A percentile compares a stretch with the other conserved stretches of the same genome.
These are phyloP conservation scores for Opeltia flavorubescens DNA, from an alignment of 495 filamentous ascomycete genomes.

Conservation along the genomic window DNA sequence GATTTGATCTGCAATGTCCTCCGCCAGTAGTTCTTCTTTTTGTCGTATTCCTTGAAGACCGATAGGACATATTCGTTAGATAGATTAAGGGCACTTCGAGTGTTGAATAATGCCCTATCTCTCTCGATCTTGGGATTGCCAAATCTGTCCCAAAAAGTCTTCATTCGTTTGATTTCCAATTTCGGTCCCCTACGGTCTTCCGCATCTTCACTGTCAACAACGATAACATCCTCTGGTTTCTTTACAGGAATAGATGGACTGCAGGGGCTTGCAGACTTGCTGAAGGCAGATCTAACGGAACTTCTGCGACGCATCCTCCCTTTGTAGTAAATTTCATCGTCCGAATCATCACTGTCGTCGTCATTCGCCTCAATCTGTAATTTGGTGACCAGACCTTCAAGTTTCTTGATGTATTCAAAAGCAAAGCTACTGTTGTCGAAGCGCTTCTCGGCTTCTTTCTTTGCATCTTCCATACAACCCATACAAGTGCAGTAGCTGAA, in stretches of 20 bases:
- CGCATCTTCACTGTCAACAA: not conserved
- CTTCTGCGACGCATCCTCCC: not conserved
- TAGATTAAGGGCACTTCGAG: not conserved
- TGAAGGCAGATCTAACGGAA: not conserved
- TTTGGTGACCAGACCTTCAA: slow-evolving; percentile 4
- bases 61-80: slow-evolving; percentile 3
- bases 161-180: slow-evolving; percentile 1
- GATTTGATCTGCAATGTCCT: slow-evolving; percentile 8
- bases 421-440: not conserved
- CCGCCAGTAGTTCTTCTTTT: slow-evolving; percentile 8
- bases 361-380: not conserved
- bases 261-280: not conserved
- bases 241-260: not conserved
- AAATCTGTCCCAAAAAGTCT: not conserved
- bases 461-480: slow-evolving; percentile 1
- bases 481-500: not conserved
- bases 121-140: not conserved
- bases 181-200: not conserved
- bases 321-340: not conserved
- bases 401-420: slow-evolving; percentile 6
- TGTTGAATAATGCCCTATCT: not conserved
- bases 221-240: not conserved
- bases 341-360: not conserved
- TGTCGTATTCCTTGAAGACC: slow-evolving; percentile 5
- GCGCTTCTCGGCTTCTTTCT: not conserved